Evolutionary conservation across 1,284 basidiomycete species (phyloP).

Genomic region (Ceratobasidium theobromae): DNA sequence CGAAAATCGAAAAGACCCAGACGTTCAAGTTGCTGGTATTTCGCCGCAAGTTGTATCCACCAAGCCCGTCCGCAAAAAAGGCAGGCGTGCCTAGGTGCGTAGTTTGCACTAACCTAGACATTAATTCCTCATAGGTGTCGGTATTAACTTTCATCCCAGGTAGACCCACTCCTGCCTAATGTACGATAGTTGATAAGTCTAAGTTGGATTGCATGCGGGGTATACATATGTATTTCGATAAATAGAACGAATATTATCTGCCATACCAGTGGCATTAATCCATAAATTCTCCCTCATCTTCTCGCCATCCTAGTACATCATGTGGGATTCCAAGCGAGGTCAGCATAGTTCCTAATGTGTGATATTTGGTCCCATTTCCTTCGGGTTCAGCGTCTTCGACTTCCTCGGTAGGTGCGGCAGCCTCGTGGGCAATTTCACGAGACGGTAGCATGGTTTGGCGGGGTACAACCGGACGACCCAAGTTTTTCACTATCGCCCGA

Average conservation of each 20-base stretch:
- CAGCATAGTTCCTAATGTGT: constrained; percentile 35
- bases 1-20: constrained; percentile 23
- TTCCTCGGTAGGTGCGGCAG: not conserved
- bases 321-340: constrained; percentile 34
- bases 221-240: constrained; percentile 21
- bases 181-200: not conserved
- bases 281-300: constrained; percentile 35
- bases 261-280: constrained; percentile 4
- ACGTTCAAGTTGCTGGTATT: constrained; percentile 26
- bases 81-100: constrained; percentile 8
- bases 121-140: not conserved
- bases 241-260: not conserved
- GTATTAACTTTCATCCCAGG: not conserved
- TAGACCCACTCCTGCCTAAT: not conserved
- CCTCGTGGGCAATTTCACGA: not conserved
- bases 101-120: not conserved
- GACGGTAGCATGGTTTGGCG: constrained; percentile 1
- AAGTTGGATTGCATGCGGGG: not conserved
- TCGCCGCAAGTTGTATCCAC: constrained; percentile 18
- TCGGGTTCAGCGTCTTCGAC: not conserved
- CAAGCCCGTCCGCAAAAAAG: constrained; percentile 25
- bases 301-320: constrained; percentile 36
- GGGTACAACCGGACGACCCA: not conserved
- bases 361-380: constrained; percentile 13
- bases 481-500: constrained; percentile 11